Conservation (phyloP, 2,329 filamentous ascomycete genomes). For the Triangularia setosa region DNA sequence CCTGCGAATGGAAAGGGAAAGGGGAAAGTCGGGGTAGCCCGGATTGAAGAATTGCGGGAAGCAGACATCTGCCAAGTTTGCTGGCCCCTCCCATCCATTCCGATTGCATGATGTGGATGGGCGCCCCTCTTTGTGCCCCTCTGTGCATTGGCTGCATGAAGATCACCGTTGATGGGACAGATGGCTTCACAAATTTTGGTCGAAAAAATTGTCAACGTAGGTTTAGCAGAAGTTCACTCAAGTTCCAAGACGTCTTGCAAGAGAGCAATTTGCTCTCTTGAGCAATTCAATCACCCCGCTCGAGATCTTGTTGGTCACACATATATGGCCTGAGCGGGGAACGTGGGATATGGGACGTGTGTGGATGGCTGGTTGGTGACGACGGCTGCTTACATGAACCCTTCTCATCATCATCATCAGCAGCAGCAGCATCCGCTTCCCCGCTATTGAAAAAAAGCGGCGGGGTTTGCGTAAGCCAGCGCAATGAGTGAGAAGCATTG, state of each 20-base stretch:
- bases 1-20: not conserved
- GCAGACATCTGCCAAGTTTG: not conserved
- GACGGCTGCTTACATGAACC: not conserved
- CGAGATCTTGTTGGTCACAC: not conserved
- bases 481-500: not conserved
- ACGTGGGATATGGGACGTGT: not conserved
- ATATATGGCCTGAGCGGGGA: not conserved
- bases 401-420: not conserved
- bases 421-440: not conserved
- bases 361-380: not conserved
- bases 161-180: not conserved
- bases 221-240: too few species aligned
- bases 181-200: too few species aligned
- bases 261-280: not conserved
- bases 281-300: not conserved
- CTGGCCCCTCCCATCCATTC: not conserved
- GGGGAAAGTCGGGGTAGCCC: not conserved
- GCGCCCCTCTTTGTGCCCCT: not conserved
- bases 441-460: not conserved
- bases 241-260: not conserved
- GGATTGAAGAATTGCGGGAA: not conserved
- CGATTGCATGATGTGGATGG: not conserved
- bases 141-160: not conserved
- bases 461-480: not conserved
- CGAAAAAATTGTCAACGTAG: too few species aligned